phyloP scores from a whole-genome alignment of 75 land plant species.

The Pseudotsuga menziesii region DNA sequence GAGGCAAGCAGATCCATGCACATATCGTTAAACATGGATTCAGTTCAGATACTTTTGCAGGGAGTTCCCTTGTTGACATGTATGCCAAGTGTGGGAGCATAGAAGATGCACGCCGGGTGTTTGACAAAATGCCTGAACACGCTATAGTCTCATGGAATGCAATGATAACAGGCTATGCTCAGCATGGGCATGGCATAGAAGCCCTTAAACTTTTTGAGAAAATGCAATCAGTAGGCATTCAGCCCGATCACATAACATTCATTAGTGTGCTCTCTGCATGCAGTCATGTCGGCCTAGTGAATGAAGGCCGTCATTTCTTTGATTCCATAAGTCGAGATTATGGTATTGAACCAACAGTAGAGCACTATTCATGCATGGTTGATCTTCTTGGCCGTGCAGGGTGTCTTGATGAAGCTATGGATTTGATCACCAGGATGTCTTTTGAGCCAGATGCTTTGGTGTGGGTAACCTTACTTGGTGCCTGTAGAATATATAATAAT shows the following conservation, averaged over 20 bases:
- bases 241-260: background rate
- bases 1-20: conserved; percentile 20
- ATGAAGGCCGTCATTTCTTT: background rate
- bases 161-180: conserved; percentile 52
- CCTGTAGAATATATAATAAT: conserved; percentile 2
- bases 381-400: conserved; percentile 1
- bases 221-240: conserved; percentile 7
- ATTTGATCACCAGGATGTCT: background rate
- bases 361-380: background rate
- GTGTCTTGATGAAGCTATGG: background rate
- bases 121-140: conserved; percentile 37
- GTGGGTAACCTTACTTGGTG: background rate
- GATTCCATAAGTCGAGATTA: background rate
- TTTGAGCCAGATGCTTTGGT: background rate
- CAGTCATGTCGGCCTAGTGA: background rate
- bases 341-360: background rate
- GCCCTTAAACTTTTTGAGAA: conserved; percentile 26
- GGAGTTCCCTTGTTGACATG: conserved; percentile 46
- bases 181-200: conserved; percentile 26
- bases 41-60: conserved; percentile 25
- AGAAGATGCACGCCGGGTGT: conserved; percentile 28
- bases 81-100: conserved; percentile 48
- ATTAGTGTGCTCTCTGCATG: background rate
- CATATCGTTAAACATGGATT: conserved; percentile 17
- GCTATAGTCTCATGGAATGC: conserved; percentile 56